Base-by-base conservation (phyloP, 108 stramenopile species). In the Cylindrotheca fusiformis region DNA sequence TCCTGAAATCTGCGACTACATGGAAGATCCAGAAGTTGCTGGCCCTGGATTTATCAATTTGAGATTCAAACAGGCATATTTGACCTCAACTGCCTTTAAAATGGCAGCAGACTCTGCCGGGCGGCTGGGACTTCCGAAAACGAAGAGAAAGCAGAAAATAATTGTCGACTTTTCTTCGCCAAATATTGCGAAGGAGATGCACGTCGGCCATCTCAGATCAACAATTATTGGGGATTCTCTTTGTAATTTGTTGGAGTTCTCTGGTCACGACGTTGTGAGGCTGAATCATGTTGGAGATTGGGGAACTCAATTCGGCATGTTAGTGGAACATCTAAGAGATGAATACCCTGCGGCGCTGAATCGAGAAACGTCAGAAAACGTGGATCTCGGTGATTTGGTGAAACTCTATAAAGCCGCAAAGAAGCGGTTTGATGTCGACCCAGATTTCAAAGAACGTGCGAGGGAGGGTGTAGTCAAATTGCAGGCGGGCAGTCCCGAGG, bases 151-250 rank as follows among this genome's bases (percentile, higher is more conserved):
- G 56, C 78, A 90, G 81, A 90, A 78, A 59, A 90, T 93, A 55
- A 79, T 93, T 24, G 94, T 99, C 4, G 99, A 99, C 78, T 99
- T 84, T 78, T 93, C 91, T 4, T 96, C 95, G 14, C 99, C 99
- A 14, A 99, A 99, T 70, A 97, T 99, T 75, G 99, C 99, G 32
- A 99, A 99, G 84, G 97, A 98, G 74, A 98, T 99, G 99, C 99
- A 99, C 67, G 99, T 99, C 17, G 99, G 99, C 18, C 99, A 99
- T 71, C 78, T 99, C 52, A 78, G 99, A 47, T 95, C 93, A 24
- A 99, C 99, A 2, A 97, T 99, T 74, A 97, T 99, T 62, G 99
- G 99, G 21, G 99, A 99, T 68, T 90, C 93, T 1, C 66, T 99
- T 18, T 80, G 90, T 56, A 95, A 97, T 61, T 33, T 97, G 28